A percentile compares a stretch with the other conserved stretches of the same genome.
Conservation (phyloP, 2,329 filamentous ascomycete genomes). For the Ascochyta rabiei region DNA sequence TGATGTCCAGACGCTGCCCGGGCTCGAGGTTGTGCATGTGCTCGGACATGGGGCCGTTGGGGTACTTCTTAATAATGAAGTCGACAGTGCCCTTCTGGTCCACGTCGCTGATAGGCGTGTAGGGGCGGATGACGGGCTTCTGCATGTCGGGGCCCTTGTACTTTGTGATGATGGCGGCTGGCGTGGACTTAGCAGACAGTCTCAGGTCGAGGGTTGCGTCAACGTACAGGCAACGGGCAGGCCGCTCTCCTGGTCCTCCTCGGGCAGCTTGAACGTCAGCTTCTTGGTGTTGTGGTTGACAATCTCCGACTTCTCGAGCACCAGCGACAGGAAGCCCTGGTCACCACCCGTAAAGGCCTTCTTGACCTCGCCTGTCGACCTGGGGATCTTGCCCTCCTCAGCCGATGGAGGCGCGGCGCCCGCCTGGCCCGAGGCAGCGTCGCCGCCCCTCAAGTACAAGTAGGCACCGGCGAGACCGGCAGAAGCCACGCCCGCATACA, state of each 20-base stretch:
- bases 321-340: constrained; percentile 84
- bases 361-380: constrained; percentile 51
- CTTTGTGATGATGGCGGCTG: constrained; percentile 80
- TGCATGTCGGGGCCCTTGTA: constrained; percentile 82
- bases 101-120: constrained; percentile 91
- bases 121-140: constrained; percentile 88
- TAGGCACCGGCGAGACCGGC: constrained; percentile 63
- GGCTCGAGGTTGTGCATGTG: constrained; percentile 84
- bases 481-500: constrained; percentile 67
- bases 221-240: constrained; percentile 71
- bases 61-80: constrained; percentile 90
- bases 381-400: constrained; percentile 49
- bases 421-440: constrained; percentile 29
- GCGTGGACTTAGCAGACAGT: not conserved
- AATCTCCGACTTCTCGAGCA: constrained; percentile 76
- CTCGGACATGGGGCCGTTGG: constrained; percentile 86
- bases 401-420: constrained; percentile 37
- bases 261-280: constrained; percentile 84
- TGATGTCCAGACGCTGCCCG: constrained; percentile 85
- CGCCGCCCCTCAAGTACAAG: constrained; percentile 52
- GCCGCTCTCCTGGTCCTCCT: constrained; percentile 83
- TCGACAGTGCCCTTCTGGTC: constrained; percentile 81
- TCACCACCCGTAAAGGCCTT: constrained; percentile 79
- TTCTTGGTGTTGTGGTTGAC: constrained; percentile 96
- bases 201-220: constrained; percentile 38